Base-by-base conservation (phyloP, 148 eudicot species). In the Vaccinium macrocarpon region DNA sequence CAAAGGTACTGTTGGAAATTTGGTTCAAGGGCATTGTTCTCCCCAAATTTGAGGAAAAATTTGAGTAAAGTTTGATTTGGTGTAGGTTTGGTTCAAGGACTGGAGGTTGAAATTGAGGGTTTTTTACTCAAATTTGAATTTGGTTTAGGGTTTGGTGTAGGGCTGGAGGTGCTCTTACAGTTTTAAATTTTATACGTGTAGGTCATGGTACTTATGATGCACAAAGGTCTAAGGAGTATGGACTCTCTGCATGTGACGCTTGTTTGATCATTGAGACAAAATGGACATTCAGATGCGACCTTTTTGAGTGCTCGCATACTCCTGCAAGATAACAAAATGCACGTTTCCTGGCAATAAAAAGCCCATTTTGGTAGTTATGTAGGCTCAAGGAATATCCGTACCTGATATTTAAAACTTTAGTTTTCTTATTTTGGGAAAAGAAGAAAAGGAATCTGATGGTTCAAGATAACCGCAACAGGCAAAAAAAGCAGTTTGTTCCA, bases 241-340 rank as follows among this genome's bases (percentile, higher is more conserved):
- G 74, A 70, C 50, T 72, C 42, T 9, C 25, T 73, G 23, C 77
- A 21, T 3, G 25, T 46, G 50, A 74, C 6, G 5, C n/a, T 74
- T 42, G 51, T 19, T 46, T 19, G 78, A 19, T 18, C 23, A 19
- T 74, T 42, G 78, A 74, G 78, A 74, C 6, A 21, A 35, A 74
- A 46, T 5, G 13, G 78, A 35, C 38, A 38, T 72, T 35, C 11
- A 29, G 50, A 21, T 74, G 53, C 50, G 21, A 7, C 52, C 11
- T 10, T 18, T 49, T 8, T 75, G 15, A 46, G 50, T 46, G 42
- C 21, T 42, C 10, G 3, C 16, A 29, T 5, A 18, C 2, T 6
- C 66, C 66, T 19, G 66, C 66, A 59, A 73, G 25, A 42, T 73
- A 73, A 71, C 50, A 73, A 73, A 73, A 75, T 42, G 78, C 52